These are phyloP conservation scores for Tulasnella sp. DNA, from an alignment of 768 basidiomycete genomes.

Conservation along the genomic window DNA sequence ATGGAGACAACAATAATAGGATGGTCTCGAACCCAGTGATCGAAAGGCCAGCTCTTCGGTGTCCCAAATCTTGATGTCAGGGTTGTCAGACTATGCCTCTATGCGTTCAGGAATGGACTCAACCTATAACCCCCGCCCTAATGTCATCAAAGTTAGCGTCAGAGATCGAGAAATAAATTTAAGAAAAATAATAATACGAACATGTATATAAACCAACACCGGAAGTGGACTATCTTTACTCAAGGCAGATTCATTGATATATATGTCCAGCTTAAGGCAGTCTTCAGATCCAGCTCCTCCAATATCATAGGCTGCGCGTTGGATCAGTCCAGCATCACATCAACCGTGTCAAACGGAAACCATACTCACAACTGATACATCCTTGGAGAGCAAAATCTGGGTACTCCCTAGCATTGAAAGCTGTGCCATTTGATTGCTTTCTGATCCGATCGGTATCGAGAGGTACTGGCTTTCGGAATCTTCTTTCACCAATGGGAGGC, in stretches of 20 bases:
- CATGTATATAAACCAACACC: constrained; percentile 33
- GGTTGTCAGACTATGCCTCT: too few species aligned
- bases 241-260: constrained; percentile 40
- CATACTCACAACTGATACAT: constrained; percentile 20
- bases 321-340: constrained; percentile 27
- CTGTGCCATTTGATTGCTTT: constrained; percentile 21
- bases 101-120: too few species aligned
- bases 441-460: constrained; percentile 32
- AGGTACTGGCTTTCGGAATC: constrained; percentile 37
- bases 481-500: constrained; percentile 26
- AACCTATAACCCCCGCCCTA: constrained; percentile 16
- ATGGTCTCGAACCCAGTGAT: constrained; percentile 49
- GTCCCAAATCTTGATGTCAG: constrained; percentile 13
- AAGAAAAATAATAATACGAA: constrained; percentile 12
- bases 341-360: neutral
- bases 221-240: constrained; percentile 36
- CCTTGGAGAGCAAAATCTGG: constrained; percentile 51
- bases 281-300: constrained; percentile 57
- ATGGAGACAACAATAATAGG: constrained; percentile 53
- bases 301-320: constrained; percentile 27
- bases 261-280: constrained; percentile 54
- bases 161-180: neutral
- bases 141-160: neutral
- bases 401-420: constrained; percentile 41
- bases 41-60: constrained; percentile 34